Evolutionary conservation across 2,329 filamentous ascomycete species (phyloP).

Genomic region (Lasiodiplodia citricola): DNA sequence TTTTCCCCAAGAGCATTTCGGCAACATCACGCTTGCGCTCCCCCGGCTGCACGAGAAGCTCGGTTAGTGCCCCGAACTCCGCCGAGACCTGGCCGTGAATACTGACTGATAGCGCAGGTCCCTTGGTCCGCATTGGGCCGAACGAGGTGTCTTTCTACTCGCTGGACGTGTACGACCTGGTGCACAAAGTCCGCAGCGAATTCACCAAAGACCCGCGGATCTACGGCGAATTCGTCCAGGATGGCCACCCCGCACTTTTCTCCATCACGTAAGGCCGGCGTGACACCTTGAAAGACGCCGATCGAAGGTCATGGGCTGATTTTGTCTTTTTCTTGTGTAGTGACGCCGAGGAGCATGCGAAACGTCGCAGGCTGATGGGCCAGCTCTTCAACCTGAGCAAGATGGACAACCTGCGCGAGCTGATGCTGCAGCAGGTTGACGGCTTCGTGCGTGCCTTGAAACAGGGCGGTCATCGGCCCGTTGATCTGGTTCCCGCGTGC

Average conservation of each 20-base stretch:
- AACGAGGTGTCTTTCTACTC: slow-evolving; percentile 53
- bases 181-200: slow-evolving; percentile 12
- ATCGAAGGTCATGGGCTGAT: neutral
- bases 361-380: slow-evolving; percentile 14
- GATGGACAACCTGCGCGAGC: neutral
- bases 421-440: slow-evolving; percentile 3
- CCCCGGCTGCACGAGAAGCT: slow-evolving; percentile 13
- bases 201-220: slow-evolving; percentile 2
- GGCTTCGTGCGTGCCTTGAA: neutral
- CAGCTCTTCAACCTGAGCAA: slow-evolving; percentile 13
- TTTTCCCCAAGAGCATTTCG: neutral
- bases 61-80: neutral
- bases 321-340: neutral
- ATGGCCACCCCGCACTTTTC: slow-evolving; percentile 7
- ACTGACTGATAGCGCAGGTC: slow-evolving; percentile 36
- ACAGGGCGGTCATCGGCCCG: neutral
- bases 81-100: no score
- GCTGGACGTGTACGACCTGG: slow-evolving; percentile 32
- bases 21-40: slow-evolving; percentile 10
- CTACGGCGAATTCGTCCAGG: slow-evolving; percentile 13
- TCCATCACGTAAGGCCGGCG: slow-evolving; percentile 2
- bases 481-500: neutral
- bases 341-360: slow-evolving; percentile 13
- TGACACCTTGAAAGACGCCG: neutral
- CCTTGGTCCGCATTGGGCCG: slow-evolving; percentile 55